Percentiles rank a stretch among this genome's conserved stretches.
phyloP scores from a whole-genome alignment of 106 monocot genomes.

The Allium cepa region DNA sequence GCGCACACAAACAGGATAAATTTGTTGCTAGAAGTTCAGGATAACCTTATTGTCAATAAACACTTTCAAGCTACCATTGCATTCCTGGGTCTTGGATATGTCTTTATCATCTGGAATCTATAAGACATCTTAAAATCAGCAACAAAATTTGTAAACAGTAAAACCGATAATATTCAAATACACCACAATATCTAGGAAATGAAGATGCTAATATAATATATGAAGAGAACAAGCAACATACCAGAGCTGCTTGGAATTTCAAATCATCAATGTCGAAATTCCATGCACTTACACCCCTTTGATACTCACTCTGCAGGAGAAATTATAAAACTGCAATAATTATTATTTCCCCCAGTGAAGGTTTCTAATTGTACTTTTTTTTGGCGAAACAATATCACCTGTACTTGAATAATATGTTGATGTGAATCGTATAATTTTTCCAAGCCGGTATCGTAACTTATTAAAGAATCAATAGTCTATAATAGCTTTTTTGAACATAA shows the following conservation, averaged over 20 bases:
- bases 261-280: conserved; percentile 93
- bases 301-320: conserved; percentile 70
- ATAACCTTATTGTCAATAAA: conserved; percentile 38
- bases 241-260: conserved; percentile 91
- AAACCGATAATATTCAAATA: background rate
- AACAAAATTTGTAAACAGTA: background rate
- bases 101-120: conserved; percentile 89
- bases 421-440: too few relatives aligned
- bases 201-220: background rate
- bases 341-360: background rate
- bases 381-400: background rate
- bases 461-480: too few relatives aligned
- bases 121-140: background rate
- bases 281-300: conserved; percentile 98
- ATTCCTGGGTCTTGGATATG: conserved; percentile 49
- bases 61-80: conserved; percentile 33
- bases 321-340: background rate
- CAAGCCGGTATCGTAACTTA: too few relatives aligned
- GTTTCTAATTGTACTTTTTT: background rate
- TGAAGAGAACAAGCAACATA: conserved; percentile 16
- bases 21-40: background rate
- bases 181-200: background rate
- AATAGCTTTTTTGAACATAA: too few relatives aligned
- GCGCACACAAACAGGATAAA: too few relatives aligned
- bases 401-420: background rate